Evolutionary conservation across 2,329 filamentous ascomycete species (phyloP).

Genomic region (Colletotrichum eleusines): DNA sequence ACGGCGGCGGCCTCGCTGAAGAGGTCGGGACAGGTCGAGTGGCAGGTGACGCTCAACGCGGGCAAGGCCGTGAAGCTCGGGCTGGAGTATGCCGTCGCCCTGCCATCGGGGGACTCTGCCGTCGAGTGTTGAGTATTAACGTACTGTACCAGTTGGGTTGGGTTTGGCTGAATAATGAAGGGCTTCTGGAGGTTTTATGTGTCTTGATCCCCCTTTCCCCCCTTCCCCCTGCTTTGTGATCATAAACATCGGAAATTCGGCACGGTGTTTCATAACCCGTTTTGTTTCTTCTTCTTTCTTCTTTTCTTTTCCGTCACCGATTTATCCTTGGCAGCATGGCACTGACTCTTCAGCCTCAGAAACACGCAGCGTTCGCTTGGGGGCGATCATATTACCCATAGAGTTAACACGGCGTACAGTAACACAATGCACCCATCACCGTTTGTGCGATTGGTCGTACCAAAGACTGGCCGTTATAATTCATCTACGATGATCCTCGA

Average conservation of each 20-base stretch:
- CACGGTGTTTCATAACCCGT: too few relatives aligned
- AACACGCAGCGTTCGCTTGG: too few relatives aligned
- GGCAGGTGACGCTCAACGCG: slow-evolving; percentile 69
- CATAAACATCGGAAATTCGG: too few relatives aligned
- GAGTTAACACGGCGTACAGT: not conserved
- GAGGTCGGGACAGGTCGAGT: slow-evolving; percentile 69
- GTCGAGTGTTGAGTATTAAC: slow-evolving; percentile 43
- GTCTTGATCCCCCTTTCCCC: too few relatives aligned
- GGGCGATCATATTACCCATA: not conserved
- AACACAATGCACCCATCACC: not conserved
- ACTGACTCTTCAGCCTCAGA: too few relatives aligned
- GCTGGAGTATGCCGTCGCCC: slow-evolving; percentile 71
- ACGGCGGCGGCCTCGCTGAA: slow-evolving; percentile 64
- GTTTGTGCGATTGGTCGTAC: not conserved
- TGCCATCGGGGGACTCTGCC: slow-evolving; percentile 64
- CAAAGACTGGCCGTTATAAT: not conserved
- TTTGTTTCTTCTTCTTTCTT: too few relatives aligned
- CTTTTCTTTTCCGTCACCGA: too few relatives aligned
- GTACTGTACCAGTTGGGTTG: too few relatives aligned
- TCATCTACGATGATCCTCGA: not conserved
- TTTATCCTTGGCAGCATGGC: too few relatives aligned
- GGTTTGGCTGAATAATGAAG: not conserved
- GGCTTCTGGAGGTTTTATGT: too few relatives aligned
- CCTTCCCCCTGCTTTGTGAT: too few relatives aligned
- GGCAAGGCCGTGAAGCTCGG: slow-evolving; percentile 68